Conservation (phyloP, 2,329 filamentous ascomycete species). For the Lachnellula suecica region DNA sequence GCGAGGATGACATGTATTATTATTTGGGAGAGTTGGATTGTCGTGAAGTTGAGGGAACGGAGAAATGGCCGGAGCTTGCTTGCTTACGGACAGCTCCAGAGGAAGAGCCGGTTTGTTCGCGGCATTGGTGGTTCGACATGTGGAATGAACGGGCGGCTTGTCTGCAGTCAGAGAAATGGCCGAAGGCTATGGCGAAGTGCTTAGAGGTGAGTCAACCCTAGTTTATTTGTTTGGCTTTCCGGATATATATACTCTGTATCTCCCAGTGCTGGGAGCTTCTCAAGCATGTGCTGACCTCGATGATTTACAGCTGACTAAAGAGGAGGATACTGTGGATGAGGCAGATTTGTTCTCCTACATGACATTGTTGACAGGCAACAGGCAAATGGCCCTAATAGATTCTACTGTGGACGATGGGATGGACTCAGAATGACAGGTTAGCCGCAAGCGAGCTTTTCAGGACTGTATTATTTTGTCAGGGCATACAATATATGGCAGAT, state of each 20-base stretch:
- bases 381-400: too few relatives aligned
- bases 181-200: not conserved
- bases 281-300: not conserved
- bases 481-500: not conserved
- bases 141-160: constrained; percentile 4
- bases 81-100: constrained; percentile 4
- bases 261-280: not conserved
- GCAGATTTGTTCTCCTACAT: constrained; percentile 5
- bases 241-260: too few relatives aligned
- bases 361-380: too few relatives aligned
- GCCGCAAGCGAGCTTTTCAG: too few relatives aligned
- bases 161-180: constrained; percentile 4
- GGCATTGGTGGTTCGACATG: constrained; percentile 11
- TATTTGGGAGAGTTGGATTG: not conserved
- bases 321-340: constrained; percentile 6
- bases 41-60: not conserved
- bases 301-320: not conserved
- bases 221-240: too few relatives aligned
- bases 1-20: not conserved
- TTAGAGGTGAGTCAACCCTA: not conserved
- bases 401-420: too few relatives aligned
- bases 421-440: too few relatives aligned
- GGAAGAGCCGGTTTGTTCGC: constrained; percentile 1
- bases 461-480: too few relatives aligned
- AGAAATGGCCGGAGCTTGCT: constrained; percentile 7